Evolutionary conservation across 208 protist genomes (phyloP), one percentile per base, ranked within the genome.

Genomic region (Crithidia expoeki): DNA sequence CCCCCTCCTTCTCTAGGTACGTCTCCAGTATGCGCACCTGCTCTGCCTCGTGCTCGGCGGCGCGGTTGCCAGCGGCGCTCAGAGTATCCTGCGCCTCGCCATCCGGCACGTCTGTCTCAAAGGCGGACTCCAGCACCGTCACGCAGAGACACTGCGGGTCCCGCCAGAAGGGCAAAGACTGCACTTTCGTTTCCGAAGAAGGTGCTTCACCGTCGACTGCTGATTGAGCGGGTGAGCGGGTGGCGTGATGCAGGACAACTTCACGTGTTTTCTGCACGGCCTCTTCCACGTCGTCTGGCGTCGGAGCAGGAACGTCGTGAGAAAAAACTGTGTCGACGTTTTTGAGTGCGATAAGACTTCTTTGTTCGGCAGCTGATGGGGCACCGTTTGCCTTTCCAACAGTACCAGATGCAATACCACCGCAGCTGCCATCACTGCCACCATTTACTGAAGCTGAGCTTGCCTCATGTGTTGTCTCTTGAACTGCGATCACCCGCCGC

Each of bases 51-150:
- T 86, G 49, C 51, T 56, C 57, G n/a, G 83, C 75, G 17, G 76
- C 79, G 16, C 68, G 50, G 30, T 71, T 66, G 25, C 81, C 81
- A 3, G 47, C 59, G 0, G 67, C 57, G 21, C 52, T 79, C 14
- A 95, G 71, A 52, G 80, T 64, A 63, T 50, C 61, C 34, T 74
- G 72, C 36, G 59, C 59, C 59, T 81, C 79, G 2, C 65, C 79
- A 17, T 80, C 60, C 9, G 79, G 70, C 23, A 91, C 59, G 19
- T 76, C 76, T 52, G 88, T 89, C 78, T 96, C 91, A 70, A 94
- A 96, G 21, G 76, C 52, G 12, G 83, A 79, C 74, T 96, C 91
- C 12, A 96, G 65, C 57, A 94, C 56, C 11, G 88, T 96, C n/a
- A 96, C 50, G 58, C 83, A 84, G 14, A 96, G 80, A 12, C 47